phyloP scores from a whole-genome alignment of 108 stramenopile genomes.

The Cyclotella cryptica region DNA sequence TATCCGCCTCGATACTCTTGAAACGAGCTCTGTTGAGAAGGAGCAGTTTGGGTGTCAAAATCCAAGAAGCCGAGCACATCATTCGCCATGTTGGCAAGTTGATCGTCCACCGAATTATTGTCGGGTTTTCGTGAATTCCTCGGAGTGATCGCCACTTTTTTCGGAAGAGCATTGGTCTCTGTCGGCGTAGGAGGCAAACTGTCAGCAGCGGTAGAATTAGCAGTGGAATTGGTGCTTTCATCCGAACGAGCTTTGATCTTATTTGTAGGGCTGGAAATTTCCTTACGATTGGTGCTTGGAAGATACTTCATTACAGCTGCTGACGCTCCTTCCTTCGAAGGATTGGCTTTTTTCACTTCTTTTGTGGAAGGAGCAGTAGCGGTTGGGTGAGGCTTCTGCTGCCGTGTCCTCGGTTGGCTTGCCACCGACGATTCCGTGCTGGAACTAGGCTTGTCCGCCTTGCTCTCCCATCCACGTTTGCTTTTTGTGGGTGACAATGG shows the following conservation, averaged over 20 bases:
- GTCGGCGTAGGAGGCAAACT: constrained; percentile 46
- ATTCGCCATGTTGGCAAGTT: constrained; percentile 54
- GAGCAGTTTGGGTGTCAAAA: constrained; percentile 42
- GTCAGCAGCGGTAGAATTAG: constrained; percentile 33
- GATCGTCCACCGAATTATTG: constrained; percentile 47
- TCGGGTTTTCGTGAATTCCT: background rate
- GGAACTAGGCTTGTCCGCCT: constrained; percentile 13
- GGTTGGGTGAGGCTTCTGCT: constrained; percentile 16
- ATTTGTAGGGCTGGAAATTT: constrained; percentile 20
- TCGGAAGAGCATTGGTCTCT: constrained; percentile 1
- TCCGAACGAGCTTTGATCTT: constrained; percentile 38
- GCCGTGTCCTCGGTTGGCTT: constrained; percentile 31
- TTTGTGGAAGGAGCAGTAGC: background rate
- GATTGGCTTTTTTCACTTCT: constrained; percentile 23
- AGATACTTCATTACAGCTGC: background rate
- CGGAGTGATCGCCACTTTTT: constrained; percentile 11
- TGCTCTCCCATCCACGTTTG: constrained; percentile 79
- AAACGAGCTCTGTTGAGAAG: constrained; percentile 12
- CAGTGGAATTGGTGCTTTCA: constrained; percentile 45
- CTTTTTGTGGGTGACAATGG: constrained; percentile 30
- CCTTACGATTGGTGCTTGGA: constrained; percentile 2
- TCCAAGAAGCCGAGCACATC: constrained; percentile 54
- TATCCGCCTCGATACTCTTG: constrained; percentile 7
- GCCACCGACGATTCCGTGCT: constrained; percentile 17
- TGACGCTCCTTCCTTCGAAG: constrained; percentile 13